These are phyloP conservation scores for Solanum rostratum DNA, from an alignment of 257 asterid species.

Conservation along the genomic window DNA sequence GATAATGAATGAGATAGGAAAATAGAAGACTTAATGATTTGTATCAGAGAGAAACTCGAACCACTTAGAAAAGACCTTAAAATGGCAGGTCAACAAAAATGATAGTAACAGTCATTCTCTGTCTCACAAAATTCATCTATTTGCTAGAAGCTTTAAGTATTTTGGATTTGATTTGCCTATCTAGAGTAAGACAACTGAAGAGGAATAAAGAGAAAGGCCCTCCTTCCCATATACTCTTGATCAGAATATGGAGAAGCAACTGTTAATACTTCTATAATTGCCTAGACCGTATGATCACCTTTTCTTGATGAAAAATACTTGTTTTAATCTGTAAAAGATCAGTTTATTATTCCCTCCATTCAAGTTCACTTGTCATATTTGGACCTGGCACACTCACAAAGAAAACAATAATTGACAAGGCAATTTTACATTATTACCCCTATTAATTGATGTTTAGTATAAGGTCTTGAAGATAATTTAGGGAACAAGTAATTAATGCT, in stretches of 20 bases:
- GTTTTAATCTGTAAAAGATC: not conserved
- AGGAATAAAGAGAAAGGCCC: not conserved
- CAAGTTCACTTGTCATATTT: too few species aligned
- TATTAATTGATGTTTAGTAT: too few species aligned
- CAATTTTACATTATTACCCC: too few species aligned
- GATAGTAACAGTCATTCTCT: not conserved
- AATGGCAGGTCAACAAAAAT: not conserved
- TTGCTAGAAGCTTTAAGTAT: not conserved
- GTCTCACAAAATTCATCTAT: not conserved
- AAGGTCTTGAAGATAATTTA: too few species aligned
- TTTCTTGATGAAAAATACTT: not conserved
- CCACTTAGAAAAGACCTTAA: not conserved
- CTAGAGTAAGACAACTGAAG: not conserved
- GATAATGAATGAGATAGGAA: not conserved
- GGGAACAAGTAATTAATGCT: too few species aligned
- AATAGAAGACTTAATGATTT: not conserved
- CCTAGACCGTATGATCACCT: not conserved
- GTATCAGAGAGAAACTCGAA: not conserved
- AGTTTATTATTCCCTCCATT: not conserved
- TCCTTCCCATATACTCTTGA: not conserved
- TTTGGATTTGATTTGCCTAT: not conserved
- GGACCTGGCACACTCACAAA: too few species aligned
- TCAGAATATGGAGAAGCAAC: not conserved
- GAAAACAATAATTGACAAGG: too few species aligned
- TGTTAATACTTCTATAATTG: not conserved